Evolutionary conservation across 2,329 filamentous ascomycete species (phyloP).

Genomic region (Orbilia ellipsospora): DNA sequence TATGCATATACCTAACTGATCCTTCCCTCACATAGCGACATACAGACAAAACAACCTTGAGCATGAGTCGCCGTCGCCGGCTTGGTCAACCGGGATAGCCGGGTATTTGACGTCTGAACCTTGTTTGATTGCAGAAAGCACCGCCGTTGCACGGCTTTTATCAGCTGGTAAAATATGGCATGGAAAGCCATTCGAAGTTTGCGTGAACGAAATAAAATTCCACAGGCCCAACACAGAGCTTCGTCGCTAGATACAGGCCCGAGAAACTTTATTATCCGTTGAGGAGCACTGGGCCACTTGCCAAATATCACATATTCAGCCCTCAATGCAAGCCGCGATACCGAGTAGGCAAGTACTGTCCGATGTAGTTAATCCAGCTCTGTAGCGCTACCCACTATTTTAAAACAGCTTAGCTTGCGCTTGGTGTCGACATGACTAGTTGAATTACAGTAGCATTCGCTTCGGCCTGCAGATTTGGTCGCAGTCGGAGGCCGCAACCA

Average conservation of each 20-base stretch:
- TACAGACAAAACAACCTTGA: no score
- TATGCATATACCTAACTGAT: no score
- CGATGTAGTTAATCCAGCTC: conserved; percentile 21
- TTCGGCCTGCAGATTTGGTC: conserved; percentile 29
- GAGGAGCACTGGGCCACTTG: not conserved
- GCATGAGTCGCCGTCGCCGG: conserved; percentile 12
- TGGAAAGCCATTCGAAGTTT: not conserved
- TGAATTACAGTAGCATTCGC: not conserved
- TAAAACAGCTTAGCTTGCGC: conserved; percentile 16
- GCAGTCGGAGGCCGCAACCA: conserved; percentile 18
- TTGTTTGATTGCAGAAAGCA: conserved; percentile 6
- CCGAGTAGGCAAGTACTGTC: conserved; percentile 15
- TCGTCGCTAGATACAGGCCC: not conserved
- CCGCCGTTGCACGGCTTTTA: conserved; percentile 1
- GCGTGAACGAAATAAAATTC: conserved; percentile 14
- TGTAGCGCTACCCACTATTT: not conserved
- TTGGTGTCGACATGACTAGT: conserved; percentile 15
- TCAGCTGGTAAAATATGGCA: not conserved
- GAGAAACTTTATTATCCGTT: not conserved
- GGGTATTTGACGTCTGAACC: conserved; percentile 21
- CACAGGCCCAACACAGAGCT: conserved; percentile 24
- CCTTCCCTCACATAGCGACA: no score
- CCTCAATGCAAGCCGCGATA: conserved; percentile 11
- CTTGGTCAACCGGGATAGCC: conserved; percentile 4
- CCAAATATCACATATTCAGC: not conserved